Evolutionary conservation across 176 grass and related monocot genomes (phyloP), one percentile per base, ranked within the genome.

Genomic region (Tuctoria greenei): DNA sequence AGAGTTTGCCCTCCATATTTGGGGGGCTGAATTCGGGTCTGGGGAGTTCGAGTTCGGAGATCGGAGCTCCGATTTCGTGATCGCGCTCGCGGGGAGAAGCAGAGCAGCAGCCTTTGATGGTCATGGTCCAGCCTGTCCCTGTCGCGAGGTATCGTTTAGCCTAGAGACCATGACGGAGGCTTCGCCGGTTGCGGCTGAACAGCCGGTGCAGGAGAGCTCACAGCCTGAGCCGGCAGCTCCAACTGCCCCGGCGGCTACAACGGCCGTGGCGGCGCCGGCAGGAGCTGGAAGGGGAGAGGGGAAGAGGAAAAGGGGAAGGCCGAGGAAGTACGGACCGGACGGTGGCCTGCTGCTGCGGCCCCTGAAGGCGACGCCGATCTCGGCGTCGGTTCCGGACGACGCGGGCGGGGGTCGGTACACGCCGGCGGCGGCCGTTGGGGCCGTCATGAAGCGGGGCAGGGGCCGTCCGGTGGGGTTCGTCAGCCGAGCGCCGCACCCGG

Each of bases 301-400:
- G 73, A 92, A 86, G 89, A 92, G 87, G 80, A 95, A 87, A 83
- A 76, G 95, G 47, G 95, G 95, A 18, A 79, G 91, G 69, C 95
- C 91, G 77, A 88, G 91, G 86, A 95, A 99, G 87, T 97, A 97
- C 64, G 86, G 84, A 39, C 84, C 69, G 31, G 95, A 97, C 42
- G 91, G 86, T 38, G 87, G 82, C 82, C 76, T 87, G 75, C 76
- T 87, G 75, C 67, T 87, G 26, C 82, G 86, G 83, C 95, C 91
- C 43, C 79, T 97, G 79, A 88, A 93, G 23, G 90, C 95, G 66
- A 90, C 79, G 23, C 95, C 95, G 78, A 97, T 97, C 84, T 97
- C 91, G 31, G 86, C 95, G 61, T 93, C 95, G 36, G 88, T 86
- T 57, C 91, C 95, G 62, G 81, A 88, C 84, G 73, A 81, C 71